phyloP scores from a whole-genome alignment of 31 red algal genomes.

The Odonthalia washingtoniensis region DNA sequence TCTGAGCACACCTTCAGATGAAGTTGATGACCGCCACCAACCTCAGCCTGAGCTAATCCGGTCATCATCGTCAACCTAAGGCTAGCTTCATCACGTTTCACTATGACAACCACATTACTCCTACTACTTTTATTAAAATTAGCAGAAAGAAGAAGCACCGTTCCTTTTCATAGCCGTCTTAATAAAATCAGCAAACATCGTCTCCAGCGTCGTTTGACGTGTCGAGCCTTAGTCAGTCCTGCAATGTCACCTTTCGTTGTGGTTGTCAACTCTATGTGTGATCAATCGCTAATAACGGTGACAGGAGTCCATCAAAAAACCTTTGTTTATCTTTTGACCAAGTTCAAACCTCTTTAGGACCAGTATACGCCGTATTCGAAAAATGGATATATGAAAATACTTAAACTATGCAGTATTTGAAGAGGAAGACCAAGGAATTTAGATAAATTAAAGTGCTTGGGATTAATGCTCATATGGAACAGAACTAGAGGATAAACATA shows the following conservation, averaged over 20 bases:
- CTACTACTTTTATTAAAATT: too few species aligned
- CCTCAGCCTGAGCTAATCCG: too few species aligned
- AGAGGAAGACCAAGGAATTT: constrained; percentile 3
- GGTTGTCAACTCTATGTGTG: not conserved
- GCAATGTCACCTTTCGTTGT: not conserved
- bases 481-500: constrained; percentile 8
- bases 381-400: constrained; percentile 12
- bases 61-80: too few species aligned
- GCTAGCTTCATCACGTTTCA: too few species aligned
- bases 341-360: constrained; percentile 24
- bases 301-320: constrained; percentile 28
- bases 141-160: too few species aligned
- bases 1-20: too few species aligned
- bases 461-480: constrained; percentile 27
- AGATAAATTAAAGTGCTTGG: not conserved
- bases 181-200: too few species aligned
- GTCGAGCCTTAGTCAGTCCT: not conserved
- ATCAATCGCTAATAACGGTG: constrained; percentile 25
- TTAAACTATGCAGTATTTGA: not conserved
- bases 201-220: not conserved
- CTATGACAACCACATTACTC: too few species aligned
- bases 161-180: too few species aligned
- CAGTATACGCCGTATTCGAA: constrained; percentile 13
- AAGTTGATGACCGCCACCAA: too few species aligned
- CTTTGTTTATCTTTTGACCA: constrained; percentile 15